Evolutionary conservation across 441 rosid genomes (phyloP).

Genomic region (Gossypium gossypioides): DNA sequence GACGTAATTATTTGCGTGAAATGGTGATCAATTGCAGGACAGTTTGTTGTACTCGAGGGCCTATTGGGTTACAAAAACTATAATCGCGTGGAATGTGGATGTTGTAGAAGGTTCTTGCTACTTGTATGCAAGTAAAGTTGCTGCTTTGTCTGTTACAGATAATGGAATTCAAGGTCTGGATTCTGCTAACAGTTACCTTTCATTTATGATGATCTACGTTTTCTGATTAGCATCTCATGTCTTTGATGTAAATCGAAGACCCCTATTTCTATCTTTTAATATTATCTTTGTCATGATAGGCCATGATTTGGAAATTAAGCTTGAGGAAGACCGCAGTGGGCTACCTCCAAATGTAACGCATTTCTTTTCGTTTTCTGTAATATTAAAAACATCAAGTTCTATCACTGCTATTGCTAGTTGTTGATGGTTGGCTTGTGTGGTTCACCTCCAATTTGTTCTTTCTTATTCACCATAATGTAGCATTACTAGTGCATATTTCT

Average conservation of each 20-base stretch:
- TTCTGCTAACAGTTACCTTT: not conserved
- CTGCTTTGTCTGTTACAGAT: constrained; percentile 43
- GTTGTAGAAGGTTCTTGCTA: constrained; percentile 52
- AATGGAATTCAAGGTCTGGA: constrained; percentile 53
- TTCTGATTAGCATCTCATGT: not conserved
- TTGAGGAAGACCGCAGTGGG: constrained; percentile 40
- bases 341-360: constrained; percentile 43
- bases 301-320: constrained; percentile 45
- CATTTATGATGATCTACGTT: not conserved
- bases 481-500: not conserved
- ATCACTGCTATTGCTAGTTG: not conserved
- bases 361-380: not conserved
- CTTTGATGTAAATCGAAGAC: constrained; percentile 3
- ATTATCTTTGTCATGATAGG: constrained; percentile 37
- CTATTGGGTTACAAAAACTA: constrained; percentile 53
- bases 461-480: not conserved
- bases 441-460: not conserved
- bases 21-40: constrained; percentile 42
- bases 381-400: not conserved
- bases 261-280: not conserved
- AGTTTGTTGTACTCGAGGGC: constrained; percentile 53
- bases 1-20: constrained; percentile 9
- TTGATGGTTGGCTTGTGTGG: not conserved
- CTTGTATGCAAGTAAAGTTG: constrained; percentile 57
- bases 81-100: constrained; percentile 79